These are phyloP conservation scores for Colletotrichum costaricense DNA, from an alignment of 2,329 filamentous ascomycete genomes.

Conservation along the genomic window DNA sequence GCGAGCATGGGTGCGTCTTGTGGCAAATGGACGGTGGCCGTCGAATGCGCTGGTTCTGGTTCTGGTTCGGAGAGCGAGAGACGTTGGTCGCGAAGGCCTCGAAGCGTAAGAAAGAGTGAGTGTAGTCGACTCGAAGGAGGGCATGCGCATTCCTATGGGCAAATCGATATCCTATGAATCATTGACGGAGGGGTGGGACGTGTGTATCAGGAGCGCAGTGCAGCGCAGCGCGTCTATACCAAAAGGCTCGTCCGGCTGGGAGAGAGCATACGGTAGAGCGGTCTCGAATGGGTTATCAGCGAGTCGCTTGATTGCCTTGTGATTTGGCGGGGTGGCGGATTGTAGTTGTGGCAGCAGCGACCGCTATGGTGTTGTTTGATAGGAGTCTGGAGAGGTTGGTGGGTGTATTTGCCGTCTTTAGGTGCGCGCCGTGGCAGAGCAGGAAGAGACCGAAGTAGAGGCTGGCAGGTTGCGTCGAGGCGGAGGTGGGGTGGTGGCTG, in stretches of 20 bases:
- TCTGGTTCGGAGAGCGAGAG: conserved; percentile 13
- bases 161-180: conserved; percentile 28
- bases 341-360: conserved; percentile 23
- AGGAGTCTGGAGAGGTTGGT: conserved; percentile 31
- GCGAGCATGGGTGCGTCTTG: conserved; percentile 66
- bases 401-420: conserved; percentile 31
- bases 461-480: conserved; percentile 27
- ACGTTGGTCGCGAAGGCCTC: conserved; percentile 6
- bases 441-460: conserved; percentile 17
- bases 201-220: conserved; percentile 15
- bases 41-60: conserved; percentile 21
- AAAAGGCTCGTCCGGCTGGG: conserved; percentile 10
- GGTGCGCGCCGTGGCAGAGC: conserved; percentile 32
- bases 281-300: conserved; percentile 1
- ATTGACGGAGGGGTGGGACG: conserved; percentile 22
- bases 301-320: conserved; percentile 30
- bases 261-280: conserved; percentile 13
- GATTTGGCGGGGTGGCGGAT: conserved; percentile 33
- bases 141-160: conserved; percentile 34
- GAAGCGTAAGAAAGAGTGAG: conserved; percentile 18
- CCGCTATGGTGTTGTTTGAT: conserved; percentile 8
- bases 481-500: conserved; percentile 34
- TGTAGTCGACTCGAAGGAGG: conserved; percentile 21
- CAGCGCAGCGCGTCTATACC: conserved; percentile 4
- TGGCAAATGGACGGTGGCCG: conserved; percentile 28